Evolutionary conservation across 2,329 filamentous ascomycete species (phyloP).

Genomic region (Alternaria brassicicola): DNA sequence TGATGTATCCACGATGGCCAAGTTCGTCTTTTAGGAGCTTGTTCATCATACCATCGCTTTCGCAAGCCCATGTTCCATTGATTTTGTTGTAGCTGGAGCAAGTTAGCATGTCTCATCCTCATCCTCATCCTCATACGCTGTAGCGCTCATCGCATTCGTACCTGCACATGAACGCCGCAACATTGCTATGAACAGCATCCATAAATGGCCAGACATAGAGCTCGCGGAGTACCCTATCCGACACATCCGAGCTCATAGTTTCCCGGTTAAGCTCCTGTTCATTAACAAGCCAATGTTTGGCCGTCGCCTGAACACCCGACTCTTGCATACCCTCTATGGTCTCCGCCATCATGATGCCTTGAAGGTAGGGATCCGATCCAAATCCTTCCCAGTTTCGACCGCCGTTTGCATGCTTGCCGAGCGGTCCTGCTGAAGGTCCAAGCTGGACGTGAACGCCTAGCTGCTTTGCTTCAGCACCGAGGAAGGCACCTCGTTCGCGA

Average conservation of each 20-base stretch:
- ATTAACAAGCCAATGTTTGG: constrained; percentile 63
- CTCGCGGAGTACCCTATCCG: constrained; percentile 77
- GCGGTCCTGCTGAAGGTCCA: constrained; percentile 52
- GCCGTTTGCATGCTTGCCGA: constrained; percentile 48
- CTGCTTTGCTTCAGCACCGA: constrained; percentile 49
- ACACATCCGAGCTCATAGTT: constrained; percentile 62
- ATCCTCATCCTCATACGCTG: neutral
- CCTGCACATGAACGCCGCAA: constrained; percentile 58
- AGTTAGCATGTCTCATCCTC: too few species aligned
- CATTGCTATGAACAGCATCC: constrained; percentile 71
- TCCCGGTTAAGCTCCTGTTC: constrained; percentile 67
- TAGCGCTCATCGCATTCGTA: neutral
- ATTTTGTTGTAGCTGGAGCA: constrained; percentile 46
- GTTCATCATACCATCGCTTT: constrained; percentile 57
- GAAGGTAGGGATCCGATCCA: constrained; percentile 56
- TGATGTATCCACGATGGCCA: constrained; percentile 55
- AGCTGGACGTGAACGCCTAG: constrained; percentile 53
- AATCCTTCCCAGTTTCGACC: constrained; percentile 60
- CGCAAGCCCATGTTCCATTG: constrained; percentile 59
- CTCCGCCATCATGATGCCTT: constrained; percentile 52
- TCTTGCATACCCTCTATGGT: constrained; percentile 55
- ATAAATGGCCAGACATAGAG: constrained; percentile 80
- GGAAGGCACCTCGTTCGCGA: constrained; percentile 42
- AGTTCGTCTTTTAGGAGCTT: constrained; percentile 60
- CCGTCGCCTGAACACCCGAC: constrained; percentile 51